Evolutionary conservation across 73 alveolate genomes (phyloP), one percentile per base, ranked within the genome.

Genomic region (Paramecium tetraurelia): DNA sequence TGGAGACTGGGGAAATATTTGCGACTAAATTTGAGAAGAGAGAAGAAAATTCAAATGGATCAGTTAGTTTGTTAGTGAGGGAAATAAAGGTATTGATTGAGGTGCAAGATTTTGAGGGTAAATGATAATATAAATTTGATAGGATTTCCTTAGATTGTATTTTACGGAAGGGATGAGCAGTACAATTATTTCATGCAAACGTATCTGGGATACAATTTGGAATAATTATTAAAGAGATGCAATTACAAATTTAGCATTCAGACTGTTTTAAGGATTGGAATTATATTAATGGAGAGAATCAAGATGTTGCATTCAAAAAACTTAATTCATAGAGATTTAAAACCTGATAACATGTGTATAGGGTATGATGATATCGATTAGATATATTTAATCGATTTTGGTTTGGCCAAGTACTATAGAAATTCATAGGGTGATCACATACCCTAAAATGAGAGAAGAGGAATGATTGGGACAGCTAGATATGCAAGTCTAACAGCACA

Each of bases 401-500:
- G 98, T 10, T 59, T 95, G 43, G 58, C 96, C 7, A 95, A 95
- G 80, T 92, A 92, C 59, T 95, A 68, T 85, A 89, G 85, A 85
- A 95, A 93, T 85, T 92, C 95, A 1, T 93, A 89, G 31, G 89
- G 89, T 43, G 86, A 86, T 86, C 98, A 95, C 80, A 95, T 95
- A 31, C 96, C 98, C 38, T 95, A 57, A 63, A 70, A 40, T 43
- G 93, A 40, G 21, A 95, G 93, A 36, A 95, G 94, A 76, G 92
- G 92, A 10, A 88, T 97, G 40, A 96, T 98, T 6, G 99, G 99
- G 0, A 97, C 99, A 7, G 99, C 99, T 14, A 75, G 99, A 33
- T 97, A 96, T 94, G 99, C 98, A 40, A 96, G 99, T 44, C 92
- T 97, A 41, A 97, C 95, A 92, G 94, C 99, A 22, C 99, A 97